phyloP scores from a whole-genome alignment of 352 stramenopile species.

The Halophytophthora polymorphica region DNA sequence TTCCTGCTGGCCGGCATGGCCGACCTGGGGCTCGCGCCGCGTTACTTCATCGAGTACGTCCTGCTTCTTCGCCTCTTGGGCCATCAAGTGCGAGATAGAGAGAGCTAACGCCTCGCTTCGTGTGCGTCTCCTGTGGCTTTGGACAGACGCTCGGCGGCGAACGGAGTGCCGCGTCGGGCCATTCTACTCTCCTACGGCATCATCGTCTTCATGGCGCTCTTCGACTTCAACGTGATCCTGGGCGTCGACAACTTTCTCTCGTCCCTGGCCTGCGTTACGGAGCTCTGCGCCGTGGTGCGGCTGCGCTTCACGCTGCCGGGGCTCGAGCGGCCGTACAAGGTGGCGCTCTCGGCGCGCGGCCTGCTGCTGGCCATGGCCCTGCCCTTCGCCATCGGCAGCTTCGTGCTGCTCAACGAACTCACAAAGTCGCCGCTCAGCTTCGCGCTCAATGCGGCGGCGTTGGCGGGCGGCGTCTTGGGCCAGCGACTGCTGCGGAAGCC shows the following conservation, averaged over 20 bases:
- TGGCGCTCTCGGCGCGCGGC: constrained; percentile 52
- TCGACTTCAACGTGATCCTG: constrained; percentile 88
- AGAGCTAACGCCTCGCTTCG: background rate
- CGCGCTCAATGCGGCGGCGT: constrained; percentile 46
- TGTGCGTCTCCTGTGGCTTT: constrained; percentile 1
- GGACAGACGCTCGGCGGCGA: constrained; percentile 44
- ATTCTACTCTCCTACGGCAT: constrained; percentile 86
- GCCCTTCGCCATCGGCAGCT: constrained; percentile 57
- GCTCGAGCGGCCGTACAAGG: constrained; percentile 76
- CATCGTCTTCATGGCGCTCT: constrained; percentile 86
- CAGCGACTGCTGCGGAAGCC: constrained; percentile 51
- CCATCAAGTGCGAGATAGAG: too few species aligned
- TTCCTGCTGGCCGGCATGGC: constrained; percentile 88
- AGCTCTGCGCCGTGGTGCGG: constrained; percentile 89
- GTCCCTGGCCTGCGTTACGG: constrained; percentile 84
- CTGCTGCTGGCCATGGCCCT: constrained; percentile 43
- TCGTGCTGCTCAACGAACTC: constrained; percentile 68
- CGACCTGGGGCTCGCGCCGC: constrained; percentile 86
- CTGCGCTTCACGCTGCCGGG: constrained; percentile 77
- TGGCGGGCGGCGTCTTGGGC: constrained; percentile 49
- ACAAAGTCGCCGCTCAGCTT: constrained; percentile 55
- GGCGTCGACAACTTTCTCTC: constrained; percentile 94
- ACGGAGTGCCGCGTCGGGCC: constrained; percentile 50
- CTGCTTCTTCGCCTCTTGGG: background rate
- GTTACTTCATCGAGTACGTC: constrained; percentile 83